A percentile compares a stretch with the other conserved stretches of the same genome.
Conservation (phyloP, 805 yeast genomes). For the Wickerhamia fluorescens region DNA sequence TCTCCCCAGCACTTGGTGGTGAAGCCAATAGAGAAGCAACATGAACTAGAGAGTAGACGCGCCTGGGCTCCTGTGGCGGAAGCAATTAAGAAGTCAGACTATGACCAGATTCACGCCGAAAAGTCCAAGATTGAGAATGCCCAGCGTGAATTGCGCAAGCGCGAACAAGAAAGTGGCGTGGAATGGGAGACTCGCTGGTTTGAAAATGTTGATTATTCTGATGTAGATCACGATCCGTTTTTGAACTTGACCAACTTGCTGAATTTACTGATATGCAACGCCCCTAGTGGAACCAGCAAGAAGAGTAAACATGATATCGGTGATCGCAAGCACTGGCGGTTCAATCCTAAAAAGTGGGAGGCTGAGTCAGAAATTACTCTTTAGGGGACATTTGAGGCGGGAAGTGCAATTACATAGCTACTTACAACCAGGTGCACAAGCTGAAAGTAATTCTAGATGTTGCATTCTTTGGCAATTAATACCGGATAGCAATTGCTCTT, state of each 20-base stretch:
- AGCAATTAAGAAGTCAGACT: conserved; percentile 73
- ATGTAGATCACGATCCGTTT: conserved; percentile 21
- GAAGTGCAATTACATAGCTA: too few species aligned
- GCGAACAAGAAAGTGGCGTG: conserved; percentile 57
- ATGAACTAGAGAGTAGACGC: conserved; percentile 72
- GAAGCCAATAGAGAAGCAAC: conserved; percentile 77
- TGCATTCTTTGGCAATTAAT: too few species aligned
- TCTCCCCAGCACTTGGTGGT: conserved; percentile 55
- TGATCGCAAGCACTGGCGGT: conserved; percentile 64
- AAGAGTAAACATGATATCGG: conserved; percentile 50
- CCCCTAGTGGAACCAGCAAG: conserved; percentile 57
- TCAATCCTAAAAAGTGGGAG: conserved; percentile 46
- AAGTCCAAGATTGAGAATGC: conserved; percentile 75
- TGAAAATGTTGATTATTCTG: conserved; percentile 30
- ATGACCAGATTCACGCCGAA: conserved; percentile 64
- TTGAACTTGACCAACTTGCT: conserved; percentile 38
- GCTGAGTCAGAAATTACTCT: conserved; percentile 52
- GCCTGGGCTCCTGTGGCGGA: conserved; percentile 91
- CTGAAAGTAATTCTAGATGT: too few species aligned
- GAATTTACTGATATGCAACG: conserved; percentile 53
- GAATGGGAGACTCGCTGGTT: conserved; percentile 86
- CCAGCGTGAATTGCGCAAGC: conserved; percentile 75
- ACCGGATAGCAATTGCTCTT: too few species aligned
- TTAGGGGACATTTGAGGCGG: too few species aligned
- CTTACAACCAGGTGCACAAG: too few species aligned